phyloP scores from a whole-genome alignment of 2,329 filamentous ascomycete species.

The Paracorniculantispora psalliotae region DNA sequence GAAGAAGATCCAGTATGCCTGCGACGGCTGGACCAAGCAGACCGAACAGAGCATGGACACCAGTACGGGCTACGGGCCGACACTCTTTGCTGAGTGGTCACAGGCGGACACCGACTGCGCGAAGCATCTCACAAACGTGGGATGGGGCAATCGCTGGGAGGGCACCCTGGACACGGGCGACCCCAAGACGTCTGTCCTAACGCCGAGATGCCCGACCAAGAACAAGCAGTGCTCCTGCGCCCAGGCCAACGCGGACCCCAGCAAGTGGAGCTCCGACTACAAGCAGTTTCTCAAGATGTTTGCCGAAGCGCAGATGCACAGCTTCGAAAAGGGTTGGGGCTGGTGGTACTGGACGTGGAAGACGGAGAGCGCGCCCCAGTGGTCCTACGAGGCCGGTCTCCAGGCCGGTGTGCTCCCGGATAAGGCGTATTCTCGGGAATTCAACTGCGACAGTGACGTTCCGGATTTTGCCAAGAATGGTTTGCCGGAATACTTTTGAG shows the following conservation, averaged over 20 bases:
- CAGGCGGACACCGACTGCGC: constrained; percentile 97
- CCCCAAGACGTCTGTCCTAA: constrained; percentile 54
- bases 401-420: constrained; percentile 72
- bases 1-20: constrained; percentile 82
- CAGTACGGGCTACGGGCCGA: constrained; percentile 80
- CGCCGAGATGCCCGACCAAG: constrained; percentile 68
- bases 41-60: constrained; percentile 66
- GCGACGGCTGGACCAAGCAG: constrained; percentile 80
- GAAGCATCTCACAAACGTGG: constrained; percentile 80
- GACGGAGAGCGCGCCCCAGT: constrained; percentile 79
- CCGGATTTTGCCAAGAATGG: constrained; percentile 44
- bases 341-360: constrained; percentile 99
- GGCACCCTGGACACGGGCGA: constrained; percentile 74
- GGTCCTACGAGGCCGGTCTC: constrained; percentile 84
- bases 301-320: constrained; percentile 92
- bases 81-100: constrained; percentile 93
- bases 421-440: constrained; percentile 66
- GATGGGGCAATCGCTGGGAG: constrained; percentile 84
- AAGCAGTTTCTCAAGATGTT: constrained; percentile 85
- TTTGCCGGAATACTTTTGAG: constrained; percentile 46
- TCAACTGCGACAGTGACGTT: constrained; percentile 58
- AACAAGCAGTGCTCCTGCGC: constrained; percentile 66
- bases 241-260: constrained; percentile 68
- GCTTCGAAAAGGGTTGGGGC: constrained; percentile 88
- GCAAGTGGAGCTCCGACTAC: constrained; percentile 65